phyloP scores from a whole-genome alignment of 768 basidiomycete genomes.

The Daedaleopsis sinensis region DNA sequence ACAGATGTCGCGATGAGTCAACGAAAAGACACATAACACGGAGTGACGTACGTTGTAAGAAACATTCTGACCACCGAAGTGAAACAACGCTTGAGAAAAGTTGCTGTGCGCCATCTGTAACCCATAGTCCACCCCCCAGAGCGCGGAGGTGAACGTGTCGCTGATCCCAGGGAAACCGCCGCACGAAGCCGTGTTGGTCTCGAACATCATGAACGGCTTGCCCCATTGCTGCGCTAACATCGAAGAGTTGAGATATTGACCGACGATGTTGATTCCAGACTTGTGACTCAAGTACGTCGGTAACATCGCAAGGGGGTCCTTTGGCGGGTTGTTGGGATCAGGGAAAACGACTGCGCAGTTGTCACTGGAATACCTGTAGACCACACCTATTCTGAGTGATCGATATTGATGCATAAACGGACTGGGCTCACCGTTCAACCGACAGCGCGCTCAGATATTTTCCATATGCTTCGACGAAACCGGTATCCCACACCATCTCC shows the following conservation, averaged over 20 bases:
- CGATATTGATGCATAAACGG: neutral
- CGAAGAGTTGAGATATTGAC: conserved; percentile 52
- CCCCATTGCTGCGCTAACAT: conserved; percentile 36
- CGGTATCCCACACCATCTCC: conserved; percentile 53
- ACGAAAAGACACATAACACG: neutral
- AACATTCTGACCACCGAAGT: conserved; percentile 64
- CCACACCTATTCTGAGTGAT: neutral
- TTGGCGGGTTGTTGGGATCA: conserved; percentile 35
- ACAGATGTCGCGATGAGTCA: neutral
- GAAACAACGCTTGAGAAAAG: conserved; percentile 43
- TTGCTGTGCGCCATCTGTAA: conserved; percentile 53
- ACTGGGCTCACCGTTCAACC: conserved; percentile 52
- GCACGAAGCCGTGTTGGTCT: conserved; percentile 57
- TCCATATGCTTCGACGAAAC: conserved; percentile 46
- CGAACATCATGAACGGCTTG: conserved; percentile 55
- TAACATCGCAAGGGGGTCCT: conserved; percentile 50
- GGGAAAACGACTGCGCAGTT: conserved; percentile 57
- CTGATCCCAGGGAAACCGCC: conserved; percentile 54
- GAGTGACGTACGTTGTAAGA: conserved; percentile 58
- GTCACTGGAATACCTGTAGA: conserved; percentile 56
- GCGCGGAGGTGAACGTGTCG: conserved; percentile 55
- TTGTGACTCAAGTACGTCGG: conserved; percentile 62
- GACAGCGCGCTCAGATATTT: conserved; percentile 45
- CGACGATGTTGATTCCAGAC: conserved; percentile 49
- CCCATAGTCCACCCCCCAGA: conserved; percentile 57